Base-by-base conservation (phyloP, 1,284 basidiomycete genomes). In the Cutaneotrichosporon mucoides region DNA sequence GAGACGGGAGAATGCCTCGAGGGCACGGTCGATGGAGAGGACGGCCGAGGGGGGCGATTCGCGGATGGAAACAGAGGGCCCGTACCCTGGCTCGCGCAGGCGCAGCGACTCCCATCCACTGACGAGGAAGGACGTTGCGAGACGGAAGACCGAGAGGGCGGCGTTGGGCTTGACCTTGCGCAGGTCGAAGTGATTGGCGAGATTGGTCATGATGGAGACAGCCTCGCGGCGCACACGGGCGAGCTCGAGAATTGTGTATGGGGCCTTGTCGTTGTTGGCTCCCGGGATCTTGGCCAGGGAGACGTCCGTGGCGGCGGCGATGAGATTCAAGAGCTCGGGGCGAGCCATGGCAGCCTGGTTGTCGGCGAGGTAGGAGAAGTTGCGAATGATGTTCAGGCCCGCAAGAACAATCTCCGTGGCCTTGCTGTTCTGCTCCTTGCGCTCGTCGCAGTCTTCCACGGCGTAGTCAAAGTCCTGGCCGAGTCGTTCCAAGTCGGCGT, bases 401-500 rank as follows among this genome's bases (percentile, higher is more conserved):
- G 86, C 80, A 36, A 92, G 81, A 45, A 94, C 82, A 53, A 87
- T 77, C 60, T 88, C 87, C 4, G 75, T 76, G 43, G 62, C 44
- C 9, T 70, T 68, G 11, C 66, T 65, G 1, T 66, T 70, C 34
- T 56, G 52, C 44, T 66, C 68, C 36, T 41, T 60, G 7, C 47
- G 42, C 12, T 53, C 50, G 33, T 82, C 83, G 6, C 71, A 74
- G 7, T 68, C 68, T 5, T 73, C 76, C 68, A 95, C 90, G 4
- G 87, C 86, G 52, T 84, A 79, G 63, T 96, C 92, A 70, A 92
- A 86, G 60, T 97, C 80, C 52, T 95, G 79, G 62, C 96, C 94
- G 45, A 98, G 78, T 38, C 91, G 78, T 71, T 97, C 94, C 53
- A 95, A 89, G 56, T 96, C 80, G 41, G 95, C 80, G 64, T 93